Conservation (phyloP, 805 yeast species). For the Phaffomyces antillensis region DNA sequence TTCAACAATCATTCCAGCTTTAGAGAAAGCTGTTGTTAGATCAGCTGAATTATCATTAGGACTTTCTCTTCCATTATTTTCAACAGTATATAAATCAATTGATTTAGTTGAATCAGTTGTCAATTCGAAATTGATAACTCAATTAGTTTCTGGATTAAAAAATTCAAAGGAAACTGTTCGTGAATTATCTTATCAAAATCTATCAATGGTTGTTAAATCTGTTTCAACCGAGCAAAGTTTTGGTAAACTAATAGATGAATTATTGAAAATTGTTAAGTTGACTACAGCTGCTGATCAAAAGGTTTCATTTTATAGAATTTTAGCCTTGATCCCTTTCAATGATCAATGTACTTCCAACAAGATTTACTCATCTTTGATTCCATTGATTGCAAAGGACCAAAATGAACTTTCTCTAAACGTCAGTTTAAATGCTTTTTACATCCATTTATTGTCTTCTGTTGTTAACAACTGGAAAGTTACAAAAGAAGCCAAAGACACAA, state of each 20-base stretch:
- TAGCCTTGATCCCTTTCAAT: slow-evolving; percentile 29
- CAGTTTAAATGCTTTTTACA: slow-evolving; percentile 42
- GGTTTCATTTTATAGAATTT: slow-evolving; percentile 37
- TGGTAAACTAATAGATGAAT: slow-evolving; percentile 39
- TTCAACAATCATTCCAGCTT: slow-evolving; percentile 41
- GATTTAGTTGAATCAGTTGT: slow-evolving; percentile 37
- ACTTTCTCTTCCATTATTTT: slow-evolving; percentile 46
- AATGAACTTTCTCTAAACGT: slow-evolving; percentile 57
- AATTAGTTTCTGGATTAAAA: slow-evolving; percentile 50
- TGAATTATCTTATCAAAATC: slow-evolving; percentile 14
- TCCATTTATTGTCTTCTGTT: slow-evolving; percentile 32
- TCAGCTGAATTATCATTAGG: slow-evolving; percentile 68
- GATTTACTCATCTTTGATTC: slow-evolving; percentile 37
- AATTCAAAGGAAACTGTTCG: slow-evolving; percentile 68
- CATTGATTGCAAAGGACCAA: slow-evolving; percentile 63
- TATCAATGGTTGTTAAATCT: slow-evolving; percentile 30
- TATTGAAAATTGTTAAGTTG: slow-evolving; percentile 50
- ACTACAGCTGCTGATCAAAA: slow-evolving; percentile 63
- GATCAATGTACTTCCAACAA: slow-evolving; percentile 27
- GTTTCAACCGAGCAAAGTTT: slow-evolving; percentile 24
- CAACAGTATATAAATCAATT: slow-evolving; percentile 24
- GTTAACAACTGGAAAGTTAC: slow-evolving; percentile 14
- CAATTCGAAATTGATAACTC: slow-evolving; percentile 42
- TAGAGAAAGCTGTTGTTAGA: slow-evolving; percentile 71
- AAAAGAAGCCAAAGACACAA: slow-evolving; percentile 20